A percentile compares a stretch with the other conserved stretches of the same genome.
Evolutionary conservation across 257 asterid genomes (phyloP).

Genomic region (Scutellaria galericulata): DNA sequence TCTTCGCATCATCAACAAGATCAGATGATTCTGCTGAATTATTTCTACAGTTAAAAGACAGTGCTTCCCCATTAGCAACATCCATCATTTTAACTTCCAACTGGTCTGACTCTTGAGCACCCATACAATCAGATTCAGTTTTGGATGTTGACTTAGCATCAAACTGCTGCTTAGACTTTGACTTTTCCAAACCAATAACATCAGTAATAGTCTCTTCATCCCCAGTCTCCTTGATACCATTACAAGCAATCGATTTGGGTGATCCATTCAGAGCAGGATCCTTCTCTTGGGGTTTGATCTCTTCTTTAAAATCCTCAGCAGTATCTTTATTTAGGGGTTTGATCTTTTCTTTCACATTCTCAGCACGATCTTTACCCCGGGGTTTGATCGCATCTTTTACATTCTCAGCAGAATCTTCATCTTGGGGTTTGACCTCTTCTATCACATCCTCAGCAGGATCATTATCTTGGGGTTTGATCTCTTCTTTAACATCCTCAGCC

Average conservation of each 20-base stretch:
- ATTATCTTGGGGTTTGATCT: slow-evolving; percentile 39
- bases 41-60: not conserved
- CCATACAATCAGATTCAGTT: slow-evolving; percentile 51
- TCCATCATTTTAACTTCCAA: slow-evolving; percentile 45
- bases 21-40: slow-evolving; percentile 23
- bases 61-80: slow-evolving; percentile 26
- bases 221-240: slow-evolving; percentile 47
- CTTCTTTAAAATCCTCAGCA: not conserved
- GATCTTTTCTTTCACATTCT: slow-evolving; percentile 45
- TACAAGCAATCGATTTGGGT: slow-evolving; percentile 45
- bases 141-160: slow-evolving; percentile 49
- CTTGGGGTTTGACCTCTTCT: not conserved
- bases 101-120: slow-evolving; percentile 39
- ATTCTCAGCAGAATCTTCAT: not conserved
- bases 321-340: not conserved
- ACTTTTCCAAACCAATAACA: slow-evolving; percentile 31
- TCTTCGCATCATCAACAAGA: slow-evolving; percentile 5
- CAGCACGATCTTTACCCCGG: slow-evolving; percentile 22
- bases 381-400: not conserved
- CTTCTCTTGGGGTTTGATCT: not conserved
- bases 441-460: slow-evolving; percentile 28
- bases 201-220: slow-evolving; percentile 40
- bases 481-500: slow-evolving; percentile 46
- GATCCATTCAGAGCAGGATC: slow-evolving; percentile 33
- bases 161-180: slow-evolving; percentile 38